Evolutionary conservation across 129 eudicot genomes (phyloP), one percentile per base, ranked within the genome.

Genomic region (Ambrosia trifida): DNA sequence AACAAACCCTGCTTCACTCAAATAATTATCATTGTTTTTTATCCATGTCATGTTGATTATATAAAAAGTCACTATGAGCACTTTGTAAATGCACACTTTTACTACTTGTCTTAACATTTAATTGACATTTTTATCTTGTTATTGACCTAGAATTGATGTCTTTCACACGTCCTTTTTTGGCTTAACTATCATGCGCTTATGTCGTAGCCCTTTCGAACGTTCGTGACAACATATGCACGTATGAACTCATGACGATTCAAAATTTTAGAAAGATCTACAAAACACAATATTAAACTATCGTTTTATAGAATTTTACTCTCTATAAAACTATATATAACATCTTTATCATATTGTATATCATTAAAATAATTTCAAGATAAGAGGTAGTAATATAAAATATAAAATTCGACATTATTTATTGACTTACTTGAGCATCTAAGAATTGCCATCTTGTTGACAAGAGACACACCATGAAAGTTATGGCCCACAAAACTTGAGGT

Each of bases 401-500:
- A 50, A 76, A 14, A 67, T 67, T 66, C 68, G 11, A 41, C 65
- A 75, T 66, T 41, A 74, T 64, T 54, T 30, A 18, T 75, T 54
- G 31, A 41, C 30, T 75, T 75, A 17, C 59, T 66, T 66, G 58
- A 30, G 44, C 79, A 41, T 75, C 79, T 66, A 32, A 45, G 33
- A 76, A 68, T 58, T 67, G 80, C 24, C 54, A 57, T 67, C 74
- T 31, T 35, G 54, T 74, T 17, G 72, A 74, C 17, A 51, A 49
- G 28, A 32, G 20, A 53, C 68, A 63, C 68, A 63, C 18, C 68
- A 41, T 35, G 19, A 65, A 43, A 4, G 9, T 64, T 9, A 51
- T 41, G 70, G 62, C 60, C 69, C 76, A 72, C 76, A 72, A 72
- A 72, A 58, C 44, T 58, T 38, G 47, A 54, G 68, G 59, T 57